Conservation (phyloP, 768 basidiomycete genomes). For the Austroboletus festivus region DNA sequence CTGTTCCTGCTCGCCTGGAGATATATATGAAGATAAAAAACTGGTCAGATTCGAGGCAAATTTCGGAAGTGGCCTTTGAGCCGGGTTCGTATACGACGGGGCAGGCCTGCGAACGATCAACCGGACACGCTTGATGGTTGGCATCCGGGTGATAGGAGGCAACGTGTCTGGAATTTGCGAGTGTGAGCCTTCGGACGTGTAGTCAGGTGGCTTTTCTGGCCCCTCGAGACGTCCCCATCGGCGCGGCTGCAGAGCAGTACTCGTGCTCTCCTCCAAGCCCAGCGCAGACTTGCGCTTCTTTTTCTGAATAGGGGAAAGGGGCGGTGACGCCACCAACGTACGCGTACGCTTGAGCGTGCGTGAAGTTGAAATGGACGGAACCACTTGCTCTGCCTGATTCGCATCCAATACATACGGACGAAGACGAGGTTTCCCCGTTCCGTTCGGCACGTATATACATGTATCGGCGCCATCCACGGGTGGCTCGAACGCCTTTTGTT, state of each 20-base stretch:
- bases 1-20: constrained; percentile 49
- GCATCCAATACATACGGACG: constrained; percentile 4
- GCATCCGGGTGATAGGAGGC: constrained; percentile 10
- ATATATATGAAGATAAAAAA: constrained; percentile 62
- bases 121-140: constrained; percentile 55
- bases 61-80: constrained; percentile 54
- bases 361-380: constrained; percentile 5
- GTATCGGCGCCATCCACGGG: constrained; percentile 6
- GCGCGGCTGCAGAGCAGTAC: constrained; percentile 5
- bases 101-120: constrained; percentile 66
- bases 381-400: neutral
- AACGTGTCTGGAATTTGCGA: neutral
- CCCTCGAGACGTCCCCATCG: constrained; percentile 22
- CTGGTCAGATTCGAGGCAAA: constrained; percentile 52
- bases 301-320: constrained; percentile 15
- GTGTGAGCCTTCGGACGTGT: neutral
- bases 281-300: constrained; percentile 27
- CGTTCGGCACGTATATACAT: constrained; percentile 14
- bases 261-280: constrained; percentile 5
- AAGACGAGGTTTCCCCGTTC: constrained; percentile 7
- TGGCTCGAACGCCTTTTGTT: constrained; percentile 28
- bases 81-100: constrained; percentile 59
- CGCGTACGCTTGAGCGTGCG: constrained; percentile 28
- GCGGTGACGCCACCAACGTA: constrained; percentile 18
- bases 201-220: constrained; percentile 11